Percentiles rank a stretch among this genome's conserved stretches.
Conservation (phyloP, 768 basidiomycete species). For the Amanita rubescens region DNA sequence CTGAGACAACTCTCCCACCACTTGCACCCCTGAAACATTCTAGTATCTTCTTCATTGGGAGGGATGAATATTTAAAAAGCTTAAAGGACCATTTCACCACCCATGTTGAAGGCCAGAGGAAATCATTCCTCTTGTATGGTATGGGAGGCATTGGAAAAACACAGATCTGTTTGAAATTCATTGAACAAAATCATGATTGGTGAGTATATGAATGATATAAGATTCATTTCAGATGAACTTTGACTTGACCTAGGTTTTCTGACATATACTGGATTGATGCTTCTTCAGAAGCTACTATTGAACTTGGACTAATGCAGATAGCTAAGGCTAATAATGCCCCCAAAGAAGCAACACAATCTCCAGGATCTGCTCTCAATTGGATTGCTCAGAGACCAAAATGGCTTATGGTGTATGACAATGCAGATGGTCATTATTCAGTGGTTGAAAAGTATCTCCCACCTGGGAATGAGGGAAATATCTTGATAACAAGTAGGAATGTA, state of each 20-base stretch:
- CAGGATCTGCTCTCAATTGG: constrained; percentile 9
- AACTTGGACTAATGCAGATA: constrained; percentile 4
- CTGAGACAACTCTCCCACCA: not conserved
- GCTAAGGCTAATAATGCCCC: not conserved
- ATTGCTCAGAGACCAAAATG: constrained; percentile 9
- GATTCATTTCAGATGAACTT: constrained; percentile 7
- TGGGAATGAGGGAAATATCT: constrained; percentile 6
- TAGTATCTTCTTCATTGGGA: constrained; percentile 1
- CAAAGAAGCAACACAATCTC: not conserved
- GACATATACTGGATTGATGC: constrained; percentile 18
- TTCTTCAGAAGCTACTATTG: constrained; percentile 11
- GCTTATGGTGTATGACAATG: constrained; percentile 14
- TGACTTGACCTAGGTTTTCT: constrained; percentile 8
- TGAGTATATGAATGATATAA: constrained; percentile 12
- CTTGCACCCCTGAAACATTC: not conserved
- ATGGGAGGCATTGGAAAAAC: not conserved
- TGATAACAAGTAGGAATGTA: constrained; percentile 12
- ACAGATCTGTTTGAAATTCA: not conserved
- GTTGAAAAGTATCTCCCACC: constrained; percentile 7
- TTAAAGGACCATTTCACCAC: constrained; percentile 10
- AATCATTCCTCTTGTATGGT: constrained; percentile 6
- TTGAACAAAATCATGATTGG: not conserved
- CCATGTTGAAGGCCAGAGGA: not conserved
- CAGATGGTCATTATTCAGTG: constrained; percentile 1
- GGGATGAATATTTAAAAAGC: constrained; percentile 4